Conservation (phyloP, 1,284 basidiomycete genomes). For the Fistulina hepatica region DNA sequence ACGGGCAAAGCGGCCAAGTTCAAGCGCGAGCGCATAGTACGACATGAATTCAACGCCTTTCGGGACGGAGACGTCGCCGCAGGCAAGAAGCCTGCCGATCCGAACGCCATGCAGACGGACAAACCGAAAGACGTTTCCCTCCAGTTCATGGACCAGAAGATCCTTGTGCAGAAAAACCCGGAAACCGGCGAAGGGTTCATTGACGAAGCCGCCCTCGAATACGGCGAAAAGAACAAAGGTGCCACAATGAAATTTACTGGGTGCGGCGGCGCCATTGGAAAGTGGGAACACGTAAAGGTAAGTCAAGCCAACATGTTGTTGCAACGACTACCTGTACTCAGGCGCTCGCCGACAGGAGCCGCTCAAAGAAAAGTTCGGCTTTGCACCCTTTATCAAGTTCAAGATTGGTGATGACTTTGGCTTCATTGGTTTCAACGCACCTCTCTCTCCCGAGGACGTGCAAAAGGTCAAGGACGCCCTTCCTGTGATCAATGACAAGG, state of each 20-base stretch:
- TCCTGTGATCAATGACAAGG: slow-evolving; percentile 49
- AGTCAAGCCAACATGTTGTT: too few species aligned
- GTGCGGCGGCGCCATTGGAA: slow-evolving; percentile 25
- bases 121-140: slow-evolving; percentile 51
- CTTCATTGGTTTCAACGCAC: slow-evolving; percentile 65
- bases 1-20: slow-evolving; percentile 53
- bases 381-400: slow-evolving; percentile 62
- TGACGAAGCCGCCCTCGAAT: slow-evolving; percentile 50
- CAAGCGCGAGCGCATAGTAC: slow-evolving; percentile 40
- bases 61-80: slow-evolving; percentile 49
- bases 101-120: slow-evolving; percentile 28
- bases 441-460: slow-evolving; percentile 57
- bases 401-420: slow-evolving; percentile 50
- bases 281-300: slow-evolving; percentile 4
- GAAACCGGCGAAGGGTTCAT: slow-evolving; percentile 54
- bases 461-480: slow-evolving; percentile 50
- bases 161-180: slow-evolving; percentile 54
- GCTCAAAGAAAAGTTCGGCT: slow-evolving; percentile 68
- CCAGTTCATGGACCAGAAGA: slow-evolving; percentile 57
- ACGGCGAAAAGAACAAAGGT: slow-evolving; percentile 28
- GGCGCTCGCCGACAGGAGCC: too few species aligned
- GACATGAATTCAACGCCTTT: slow-evolving; percentile 83
- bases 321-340: too few species aligned
- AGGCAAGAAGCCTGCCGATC: slow-evolving; percentile 26
- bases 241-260: slow-evolving; percentile 71